phyloP scores from a whole-genome alignment of 2,329 filamentous ascomycete genomes.

The Pseudogymnoascus sp. region DNA sequence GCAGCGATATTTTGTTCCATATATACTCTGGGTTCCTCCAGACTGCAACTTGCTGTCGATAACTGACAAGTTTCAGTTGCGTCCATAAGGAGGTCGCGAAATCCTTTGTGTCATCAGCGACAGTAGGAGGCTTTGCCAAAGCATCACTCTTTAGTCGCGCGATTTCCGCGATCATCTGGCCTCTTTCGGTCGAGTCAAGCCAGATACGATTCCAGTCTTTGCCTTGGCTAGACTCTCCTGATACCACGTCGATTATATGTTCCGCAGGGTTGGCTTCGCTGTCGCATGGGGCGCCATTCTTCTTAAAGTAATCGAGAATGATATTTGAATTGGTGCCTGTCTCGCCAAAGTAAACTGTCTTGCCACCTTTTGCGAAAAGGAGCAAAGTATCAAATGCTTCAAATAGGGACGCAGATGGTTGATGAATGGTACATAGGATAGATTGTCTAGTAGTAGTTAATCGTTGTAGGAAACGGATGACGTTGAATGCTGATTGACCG shows the following conservation, averaged over 20 bases:
- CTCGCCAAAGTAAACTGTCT: conserved; percentile 62
- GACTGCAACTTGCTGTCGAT: no score
- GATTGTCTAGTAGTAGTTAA: conserved; percentile 48
- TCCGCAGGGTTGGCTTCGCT: conserved; percentile 45
- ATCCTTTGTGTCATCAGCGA: no score
- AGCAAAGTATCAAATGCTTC: conserved; percentile 51
- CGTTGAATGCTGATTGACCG: conserved; percentile 55
- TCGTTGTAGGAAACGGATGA: conserved; percentile 53
- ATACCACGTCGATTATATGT: conserved; percentile 31
- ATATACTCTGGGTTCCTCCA: conserved; percentile 33
- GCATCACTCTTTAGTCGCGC: no score
- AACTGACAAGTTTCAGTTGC: no score
- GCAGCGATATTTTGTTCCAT: conserved; percentile 38
- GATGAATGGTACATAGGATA: conserved; percentile 47
- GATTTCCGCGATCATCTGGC: no score
- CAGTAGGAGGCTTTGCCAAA: no score
- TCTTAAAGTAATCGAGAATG: conserved; percentile 56
- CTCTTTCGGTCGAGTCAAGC: conserved; percentile 50
- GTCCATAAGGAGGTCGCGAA: no score
- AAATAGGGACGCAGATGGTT: conserved; percentile 46
- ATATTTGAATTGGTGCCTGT: conserved; percentile 52
- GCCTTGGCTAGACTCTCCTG: conserved; percentile 37
- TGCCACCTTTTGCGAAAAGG: conserved; percentile 56
- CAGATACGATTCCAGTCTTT: conserved; percentile 65
- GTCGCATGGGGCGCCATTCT: conserved; percentile 45